Evolutionary conservation across 768 basidiomycete genomes (phyloP).

Genomic region (Naematelia aurantialba): DNA sequence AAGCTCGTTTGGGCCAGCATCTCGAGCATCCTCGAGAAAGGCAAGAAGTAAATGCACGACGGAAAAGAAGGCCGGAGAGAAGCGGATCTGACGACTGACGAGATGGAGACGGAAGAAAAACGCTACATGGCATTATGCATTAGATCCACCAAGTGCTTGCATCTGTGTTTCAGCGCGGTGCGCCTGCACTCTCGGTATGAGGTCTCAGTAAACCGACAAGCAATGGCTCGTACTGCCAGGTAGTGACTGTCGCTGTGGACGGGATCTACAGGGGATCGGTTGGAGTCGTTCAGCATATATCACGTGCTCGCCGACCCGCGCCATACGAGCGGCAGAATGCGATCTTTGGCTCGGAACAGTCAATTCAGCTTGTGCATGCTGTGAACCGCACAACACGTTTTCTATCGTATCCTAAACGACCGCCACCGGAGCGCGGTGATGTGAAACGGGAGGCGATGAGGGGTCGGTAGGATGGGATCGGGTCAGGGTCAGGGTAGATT

Average conservation of each 20-base stretch:
- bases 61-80: background rate
- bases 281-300: no score
- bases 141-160: no score
- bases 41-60: background rate
- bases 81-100: background rate
- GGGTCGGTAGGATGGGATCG: background rate
- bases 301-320: no score
- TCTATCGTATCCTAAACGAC: background rate
- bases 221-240: no score
- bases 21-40: conserved; percentile 29
- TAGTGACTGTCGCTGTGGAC: no score
- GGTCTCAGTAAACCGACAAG: no score
- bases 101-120: conserved; percentile 4
- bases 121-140: background rate
- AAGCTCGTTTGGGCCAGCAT: conserved; percentile 71
- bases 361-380: background rate
- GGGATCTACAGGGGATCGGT: no score
- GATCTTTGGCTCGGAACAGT: no score
- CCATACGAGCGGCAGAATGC: no score
- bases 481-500: background rate
- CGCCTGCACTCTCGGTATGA: no score
- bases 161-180: no score
- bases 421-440: background rate
- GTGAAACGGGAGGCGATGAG: background rate
- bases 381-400: background rate